Conservation (phyloP, 768 basidiomycete genomes). For the Paxillus involutus region DNA sequence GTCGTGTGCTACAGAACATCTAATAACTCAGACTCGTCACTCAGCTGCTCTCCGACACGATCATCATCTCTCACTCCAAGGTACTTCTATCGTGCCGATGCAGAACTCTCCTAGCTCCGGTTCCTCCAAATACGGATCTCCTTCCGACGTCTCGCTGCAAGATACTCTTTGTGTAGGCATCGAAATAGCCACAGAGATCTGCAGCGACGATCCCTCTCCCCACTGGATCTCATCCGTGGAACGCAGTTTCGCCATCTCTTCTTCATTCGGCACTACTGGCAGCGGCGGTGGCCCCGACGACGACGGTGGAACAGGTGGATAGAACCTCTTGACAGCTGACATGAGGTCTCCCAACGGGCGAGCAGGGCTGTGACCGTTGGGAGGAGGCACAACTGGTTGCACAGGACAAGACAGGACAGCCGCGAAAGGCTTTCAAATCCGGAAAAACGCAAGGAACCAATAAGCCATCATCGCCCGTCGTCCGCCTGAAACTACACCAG, state of each 20-base stretch:
- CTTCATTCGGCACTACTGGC: background rate
- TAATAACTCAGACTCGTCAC: background rate
- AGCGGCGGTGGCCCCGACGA: background rate
- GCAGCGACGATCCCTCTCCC: slow-evolving; percentile 23
- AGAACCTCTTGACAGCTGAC: slow-evolving; percentile 5
- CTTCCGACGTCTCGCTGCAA: background rate
- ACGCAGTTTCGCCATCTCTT: background rate
- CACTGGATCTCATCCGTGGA: background rate
- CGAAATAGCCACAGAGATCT: slow-evolving; percentile 40
- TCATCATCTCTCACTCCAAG: slow-evolving; percentile 12
- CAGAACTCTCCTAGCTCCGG: slow-evolving; percentile 35
- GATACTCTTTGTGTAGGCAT: slow-evolving; percentile 34
- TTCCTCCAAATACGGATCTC: slow-evolving; percentile 11
- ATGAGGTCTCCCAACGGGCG: background rate
- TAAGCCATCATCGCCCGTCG: background rate
- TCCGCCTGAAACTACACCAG: background rate
- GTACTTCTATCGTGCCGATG: slow-evolving; percentile 23
- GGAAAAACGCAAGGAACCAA: background rate
- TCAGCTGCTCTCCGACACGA: background rate
- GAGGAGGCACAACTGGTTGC: background rate
- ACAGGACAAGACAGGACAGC: slow-evolving; percentile 8
- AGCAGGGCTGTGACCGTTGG: background rate
- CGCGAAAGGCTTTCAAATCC: slow-evolving; percentile 23
- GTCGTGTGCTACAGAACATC: background rate
- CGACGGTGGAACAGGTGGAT: background rate